Evolutionary conservation across 2,329 filamentous ascomycete species (phyloP), one percentile per base, ranked within the genome.

Genomic region (Coniochaeta prunicola): DNA sequence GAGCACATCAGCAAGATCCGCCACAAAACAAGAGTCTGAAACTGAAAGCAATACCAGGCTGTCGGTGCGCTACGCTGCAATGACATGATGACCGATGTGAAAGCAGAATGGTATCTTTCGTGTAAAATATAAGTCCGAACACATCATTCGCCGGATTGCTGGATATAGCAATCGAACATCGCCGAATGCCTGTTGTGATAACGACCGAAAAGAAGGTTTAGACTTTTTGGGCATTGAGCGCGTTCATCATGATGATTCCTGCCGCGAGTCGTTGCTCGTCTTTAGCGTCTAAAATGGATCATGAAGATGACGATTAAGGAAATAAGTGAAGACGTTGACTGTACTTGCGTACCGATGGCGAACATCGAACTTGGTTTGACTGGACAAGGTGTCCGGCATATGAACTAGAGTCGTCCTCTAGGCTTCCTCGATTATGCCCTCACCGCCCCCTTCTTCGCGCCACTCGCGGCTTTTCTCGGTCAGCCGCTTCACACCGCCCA

Each of bases 401-500:
- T 15, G 3, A 13, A 15, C 26, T 12, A 17, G 24, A 34, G 31
- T n/a, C 4, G 48, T 26, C 1, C 36, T 8, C 73, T 72, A 87
- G 12, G 83, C 76, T 66, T 86, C 83, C 67, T 86, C 83, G 64
- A 86, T 86, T 53, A 82, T 80, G 24, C 78, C 82, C 63, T 89
- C 87, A 66, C 92, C 91, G 58, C 90, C 88, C 30, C 88, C 88
- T 64, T 89, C 87, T 66, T 97, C 93, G 61, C 93, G 85, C 94
- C 94, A 99, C 65, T 96, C 91, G 53, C 91, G 86, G 67, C 91
- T 94, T 69, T 86, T 85, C 64, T 96, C 90, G 0, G 91, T 91
- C 63, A 97, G 76, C 61, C 84, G 82, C 74, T 89, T 92, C 63
- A 97, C 85, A 26, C 94, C 94, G 15, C 80, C 75, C 21, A 97